phyloP scores from a whole-genome alignment of 2,329 filamentous ascomycete species.

The Beauveria caledonica region DNA sequence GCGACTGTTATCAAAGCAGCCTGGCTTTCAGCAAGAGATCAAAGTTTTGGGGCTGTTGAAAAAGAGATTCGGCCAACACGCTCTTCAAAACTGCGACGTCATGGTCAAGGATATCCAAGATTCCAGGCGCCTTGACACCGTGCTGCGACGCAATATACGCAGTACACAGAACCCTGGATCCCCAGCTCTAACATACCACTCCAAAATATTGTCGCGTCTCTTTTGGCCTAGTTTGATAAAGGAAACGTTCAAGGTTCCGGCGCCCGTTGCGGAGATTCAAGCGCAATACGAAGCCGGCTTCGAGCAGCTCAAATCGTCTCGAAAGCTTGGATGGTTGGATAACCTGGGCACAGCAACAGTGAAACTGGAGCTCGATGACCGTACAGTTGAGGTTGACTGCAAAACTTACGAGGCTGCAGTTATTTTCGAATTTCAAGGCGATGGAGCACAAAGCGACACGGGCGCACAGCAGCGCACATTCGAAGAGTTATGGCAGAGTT shows the following conservation, averaged over 20 bases:
- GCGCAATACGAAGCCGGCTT: slow-evolving; percentile 67
- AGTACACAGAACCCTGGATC: slow-evolving; percentile 12
- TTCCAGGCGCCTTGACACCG: slow-evolving; percentile 63
- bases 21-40: slow-evolving; percentile 68
- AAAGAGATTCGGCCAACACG: slow-evolving; percentile 74
- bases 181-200: slow-evolving; percentile 46
- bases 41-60: slow-evolving; percentile 83
- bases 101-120: slow-evolving; percentile 94
- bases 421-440: slow-evolving; percentile 68
- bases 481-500: slow-evolving; percentile 44
- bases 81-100: slow-evolving; percentile 88
- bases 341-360: slow-evolving; percentile 73
- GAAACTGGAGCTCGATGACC: slow-evolving; percentile 75
- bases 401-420: slow-evolving; percentile 82
- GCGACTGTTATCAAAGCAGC: slow-evolving; percentile 59
- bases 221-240: slow-evolving; percentile 84
- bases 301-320: slow-evolving; percentile 68
- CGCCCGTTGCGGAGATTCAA: slow-evolving; percentile 52
- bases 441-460: slow-evolving; percentile 27
- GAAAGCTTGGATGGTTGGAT: slow-evolving; percentile 84
- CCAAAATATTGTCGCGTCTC: slow-evolving; percentile 81
- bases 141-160: slow-evolving; percentile 44
- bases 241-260: slow-evolving; percentile 58
- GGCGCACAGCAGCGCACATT: slow-evolving; percentile 35
- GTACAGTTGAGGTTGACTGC: slow-evolving; percentile 62